Percentiles rank a stretch among this genome's conserved stretches.
Evolutionary conservation across 306 rosid species (phyloP).

Genomic region (Urtica urens): DNA sequence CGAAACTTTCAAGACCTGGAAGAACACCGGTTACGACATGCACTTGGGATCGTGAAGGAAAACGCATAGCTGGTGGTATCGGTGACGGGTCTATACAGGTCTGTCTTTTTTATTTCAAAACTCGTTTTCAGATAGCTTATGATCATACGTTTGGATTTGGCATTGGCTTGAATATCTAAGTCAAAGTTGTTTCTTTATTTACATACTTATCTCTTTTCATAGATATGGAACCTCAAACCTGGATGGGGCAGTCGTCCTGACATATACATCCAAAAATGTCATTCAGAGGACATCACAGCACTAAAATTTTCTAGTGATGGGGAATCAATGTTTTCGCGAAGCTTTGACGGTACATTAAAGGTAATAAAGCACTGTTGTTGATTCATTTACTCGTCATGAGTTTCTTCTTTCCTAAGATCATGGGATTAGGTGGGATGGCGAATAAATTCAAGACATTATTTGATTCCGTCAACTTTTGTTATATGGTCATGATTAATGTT

Average conservation of each 20-base stretch:
- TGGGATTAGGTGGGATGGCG: too few species aligned
- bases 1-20: constrained; percentile 83
- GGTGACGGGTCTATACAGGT: constrained; percentile 98
- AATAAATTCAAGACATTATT: not conserved
- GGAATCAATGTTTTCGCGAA: constrained; percentile 57
- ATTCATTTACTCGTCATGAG: too few species aligned
- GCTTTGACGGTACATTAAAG: constrained; percentile 79
- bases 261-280: constrained; percentile 47
- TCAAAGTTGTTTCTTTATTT: constrained; percentile 11
- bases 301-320: constrained; percentile 83
- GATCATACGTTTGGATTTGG: not conserved
- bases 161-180: not conserved
- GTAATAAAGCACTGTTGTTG: constrained; percentile 27
- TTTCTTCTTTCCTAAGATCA: constrained; percentile 3
- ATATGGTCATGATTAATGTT: constrained; percentile 13
- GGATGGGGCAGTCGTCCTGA: constrained; percentile 99
- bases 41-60: constrained; percentile 81
- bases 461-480: constrained; percentile 2
- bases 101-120: constrained; percentile 4
- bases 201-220: constrained; percentile 12
- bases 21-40: constrained; percentile 91
- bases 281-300: constrained; percentile 62
- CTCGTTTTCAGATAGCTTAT: constrained; percentile 1
- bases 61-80: constrained; percentile 79
- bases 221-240: constrained; percentile 83